These are phyloP conservation scores for Saccharomyces mikatae DNA, from an alignment of 805 yeast species.

Conservation along the genomic window DNA sequence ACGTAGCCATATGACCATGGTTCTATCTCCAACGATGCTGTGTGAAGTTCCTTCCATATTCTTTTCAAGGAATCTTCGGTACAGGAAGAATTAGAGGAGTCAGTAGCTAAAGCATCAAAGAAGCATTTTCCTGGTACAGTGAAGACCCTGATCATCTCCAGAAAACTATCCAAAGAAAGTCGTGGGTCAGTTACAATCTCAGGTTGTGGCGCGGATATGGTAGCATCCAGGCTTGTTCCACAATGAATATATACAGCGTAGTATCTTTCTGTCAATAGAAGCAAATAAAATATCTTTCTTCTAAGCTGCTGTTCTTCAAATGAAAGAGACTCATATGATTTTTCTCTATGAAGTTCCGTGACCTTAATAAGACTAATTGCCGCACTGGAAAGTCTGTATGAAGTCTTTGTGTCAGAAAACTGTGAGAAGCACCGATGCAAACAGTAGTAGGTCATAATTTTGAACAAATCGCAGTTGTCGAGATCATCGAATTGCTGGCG, in stretches of 20 bases:
- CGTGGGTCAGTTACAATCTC: background rate
- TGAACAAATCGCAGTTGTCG: background rate
- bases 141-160: background rate
- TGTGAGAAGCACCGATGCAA: background rate
- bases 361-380: background rate
- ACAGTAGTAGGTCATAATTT: background rate
- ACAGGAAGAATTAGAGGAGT: background rate
- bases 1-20: background rate
- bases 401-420: background rate
- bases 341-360: background rate
- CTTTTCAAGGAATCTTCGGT: background rate
- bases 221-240: background rate
- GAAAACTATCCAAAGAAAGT: background rate
- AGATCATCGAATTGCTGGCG: slow-evolving; percentile 84
- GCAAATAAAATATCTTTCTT: background rate
- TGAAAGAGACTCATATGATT: background rate
- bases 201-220: background rate
- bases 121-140: background rate
- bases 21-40: background rate
- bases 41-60: background rate
- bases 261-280: background rate
- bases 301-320: background rate
- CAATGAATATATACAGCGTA: background rate
- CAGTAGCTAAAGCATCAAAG: background rate
- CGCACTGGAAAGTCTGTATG: background rate